These are phyloP conservation scores for Rasamsonia emersonii DNA, from an alignment of 2,329 filamentous ascomycete genomes.

Conservation along the genomic window DNA sequence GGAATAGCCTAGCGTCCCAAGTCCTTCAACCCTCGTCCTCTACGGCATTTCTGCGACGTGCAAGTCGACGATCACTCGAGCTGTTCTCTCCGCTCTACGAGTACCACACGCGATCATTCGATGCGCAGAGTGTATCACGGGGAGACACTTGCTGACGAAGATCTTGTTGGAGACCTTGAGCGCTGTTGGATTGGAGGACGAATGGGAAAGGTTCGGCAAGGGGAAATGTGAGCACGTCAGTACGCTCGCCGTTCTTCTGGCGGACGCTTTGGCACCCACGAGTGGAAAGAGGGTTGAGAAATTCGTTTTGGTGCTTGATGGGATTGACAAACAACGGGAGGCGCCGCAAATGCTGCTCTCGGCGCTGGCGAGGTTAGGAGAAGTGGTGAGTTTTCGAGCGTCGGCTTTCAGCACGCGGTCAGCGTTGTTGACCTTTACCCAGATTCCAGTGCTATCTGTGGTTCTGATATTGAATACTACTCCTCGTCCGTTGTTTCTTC, in stretches of 20 bases:
- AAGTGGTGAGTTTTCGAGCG: conserved; percentile 52
- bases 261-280: conserved; percentile 27
- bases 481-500: conserved; percentile 61
- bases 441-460: conserved; percentile 72
- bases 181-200: conserved; percentile 25
- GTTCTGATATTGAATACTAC: conserved; percentile 65
- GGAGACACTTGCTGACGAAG: conserved; percentile 37
- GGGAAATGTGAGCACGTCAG: conserved; percentile 72
- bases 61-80: conserved; percentile 63
- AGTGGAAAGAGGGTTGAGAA: conserved; percentile 36
- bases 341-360: conserved; percentile 69
- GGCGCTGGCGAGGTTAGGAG: conserved; percentile 70
- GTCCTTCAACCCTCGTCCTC: conserved; percentile 64
- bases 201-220: conserved; percentile 40
- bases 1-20: conserved; percentile 45
- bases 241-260: conserved; percentile 64
- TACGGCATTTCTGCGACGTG: conserved; percentile 83
- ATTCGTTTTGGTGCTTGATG: conserved; percentile 81
- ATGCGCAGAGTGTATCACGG: conserved; percentile 38
- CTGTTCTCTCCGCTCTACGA: conserved; percentile 54
- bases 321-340: conserved; percentile 76
- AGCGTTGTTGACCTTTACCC: conserved; percentile 1
- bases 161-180: conserved; percentile 33
- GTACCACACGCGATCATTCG: conserved; percentile 35
- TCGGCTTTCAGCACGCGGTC: conserved; percentile 4